These are phyloP conservation scores for Auxenochlorella pyrenoidosa DNA, from an alignment of 139 green algal species.

Conservation along the genomic window DNA sequence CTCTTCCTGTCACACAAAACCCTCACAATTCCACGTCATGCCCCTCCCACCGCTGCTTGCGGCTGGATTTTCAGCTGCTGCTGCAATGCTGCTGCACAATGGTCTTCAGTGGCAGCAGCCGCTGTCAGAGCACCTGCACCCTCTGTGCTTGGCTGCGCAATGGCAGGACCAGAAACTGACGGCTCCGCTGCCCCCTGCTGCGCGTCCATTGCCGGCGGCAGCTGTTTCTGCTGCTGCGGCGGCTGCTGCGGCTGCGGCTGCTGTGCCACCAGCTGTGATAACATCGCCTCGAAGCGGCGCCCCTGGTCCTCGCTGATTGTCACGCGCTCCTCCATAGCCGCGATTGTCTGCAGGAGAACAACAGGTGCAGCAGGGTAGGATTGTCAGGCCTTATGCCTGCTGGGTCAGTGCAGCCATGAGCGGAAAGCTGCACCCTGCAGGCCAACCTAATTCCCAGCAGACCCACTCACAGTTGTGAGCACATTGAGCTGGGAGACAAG, in stretches of 20 bases:
- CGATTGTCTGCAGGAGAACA: conserved; percentile 66
- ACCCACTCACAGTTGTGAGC: conserved; percentile 52
- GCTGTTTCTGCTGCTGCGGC: neutral
- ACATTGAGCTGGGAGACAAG: conserved; percentile 85
- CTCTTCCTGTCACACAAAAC: neutral
- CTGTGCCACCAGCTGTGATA: neutral
- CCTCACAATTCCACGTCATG: too few relatives aligned
- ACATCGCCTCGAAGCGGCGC: conserved; percentile 29
- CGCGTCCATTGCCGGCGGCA: neutral
- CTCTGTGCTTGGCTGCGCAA: too few relatives aligned
- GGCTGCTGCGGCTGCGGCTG: too few relatives aligned
- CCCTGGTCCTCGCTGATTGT: conserved; percentile 80
- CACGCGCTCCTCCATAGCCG: conserved; percentile 81
- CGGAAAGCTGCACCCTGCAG: too few relatives aligned
- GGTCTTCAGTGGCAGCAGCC: neutral
- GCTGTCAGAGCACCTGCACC: too few relatives aligned
- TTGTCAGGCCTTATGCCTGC: too few relatives aligned
- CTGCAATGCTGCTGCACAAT: neutral
- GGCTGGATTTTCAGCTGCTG: neutral
- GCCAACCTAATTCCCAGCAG: too few relatives aligned
- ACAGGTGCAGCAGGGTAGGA: neutral
- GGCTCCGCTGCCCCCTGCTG: neutral
- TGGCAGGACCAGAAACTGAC: neutral
- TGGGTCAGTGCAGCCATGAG: too few relatives aligned
- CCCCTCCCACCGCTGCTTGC: neutral